A percentile compares a stretch with the other conserved stretches of the same genome.
Conservation (phyloP, 2,329 filamentous ascomycete species). For the Fusarium devonianum region DNA sequence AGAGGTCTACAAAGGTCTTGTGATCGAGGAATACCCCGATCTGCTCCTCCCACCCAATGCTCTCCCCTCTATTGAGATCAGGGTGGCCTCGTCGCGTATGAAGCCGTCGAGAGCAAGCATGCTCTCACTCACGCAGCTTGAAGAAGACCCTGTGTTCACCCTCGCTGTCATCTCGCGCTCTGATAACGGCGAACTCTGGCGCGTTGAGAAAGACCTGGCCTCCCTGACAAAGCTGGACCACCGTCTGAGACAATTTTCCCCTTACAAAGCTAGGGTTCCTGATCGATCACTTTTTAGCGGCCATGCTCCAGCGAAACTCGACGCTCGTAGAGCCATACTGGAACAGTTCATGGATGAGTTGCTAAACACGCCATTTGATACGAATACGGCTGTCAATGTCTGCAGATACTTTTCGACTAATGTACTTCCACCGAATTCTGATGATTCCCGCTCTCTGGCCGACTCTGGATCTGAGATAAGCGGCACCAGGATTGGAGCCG, state of each 20-base stretch:
- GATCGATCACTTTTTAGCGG: slow-evolving; percentile 88
- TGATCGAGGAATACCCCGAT: slow-evolving; percentile 86
- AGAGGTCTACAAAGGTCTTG: slow-evolving; percentile 76
- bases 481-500: slow-evolving; percentile 58
- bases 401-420: slow-evolving; percentile 85
- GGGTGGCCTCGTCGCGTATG: slow-evolving; percentile 92
- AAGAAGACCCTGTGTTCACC: slow-evolving; percentile 94
- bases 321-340: slow-evolving; percentile 81
- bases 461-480: slow-evolving; percentile 38
- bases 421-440: slow-evolving; percentile 66
- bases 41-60: slow-evolving; percentile 88
- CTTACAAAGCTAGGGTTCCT: slow-evolving; percentile 78
- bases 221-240: slow-evolving; percentile 85
- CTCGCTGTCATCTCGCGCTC: slow-evolving; percentile 83
- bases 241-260: slow-evolving; percentile 75
- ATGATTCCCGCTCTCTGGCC: slow-evolving; percentile 55
- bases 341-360: slow-evolving; percentile 87
- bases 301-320: slow-evolving; percentile 91
- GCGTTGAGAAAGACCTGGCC: slow-evolving; percentile 88
- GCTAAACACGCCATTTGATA: slow-evolving; percentile 82
- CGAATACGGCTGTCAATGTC: slow-evolving; percentile 76
- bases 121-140: slow-evolving; percentile 77
- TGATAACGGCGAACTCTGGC: slow-evolving; percentile 83
- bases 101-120: slow-evolving; percentile 89
- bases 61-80: slow-evolving; percentile 82